These are phyloP conservation scores for Zopfia rhizophila DNA, from an alignment of 2,329 filamentous ascomycete genomes.

Conservation along the genomic window DNA sequence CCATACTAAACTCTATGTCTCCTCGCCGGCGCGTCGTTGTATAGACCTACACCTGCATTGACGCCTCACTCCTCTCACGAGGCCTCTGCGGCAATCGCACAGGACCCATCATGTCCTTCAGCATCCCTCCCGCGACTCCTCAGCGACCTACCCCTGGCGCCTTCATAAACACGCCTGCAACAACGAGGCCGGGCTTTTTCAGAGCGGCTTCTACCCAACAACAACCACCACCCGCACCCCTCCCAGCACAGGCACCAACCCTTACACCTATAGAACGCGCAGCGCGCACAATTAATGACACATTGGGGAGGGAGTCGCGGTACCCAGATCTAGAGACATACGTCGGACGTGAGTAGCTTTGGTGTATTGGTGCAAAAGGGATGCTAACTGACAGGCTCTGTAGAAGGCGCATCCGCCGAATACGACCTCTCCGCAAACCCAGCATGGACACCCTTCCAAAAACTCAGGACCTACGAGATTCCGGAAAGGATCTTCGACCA, in stretches of 20 bases:
- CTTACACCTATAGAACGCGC: constrained; percentile 80
- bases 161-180: constrained; percentile 79
- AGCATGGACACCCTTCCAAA: constrained; percentile 90
- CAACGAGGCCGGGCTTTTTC: constrained; percentile 42
- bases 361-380: background rate
- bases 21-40: constrained; percentile 42
- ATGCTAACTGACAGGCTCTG: constrained; percentile 39
- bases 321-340: constrained; percentile 93
- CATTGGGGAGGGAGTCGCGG: constrained; percentile 77
- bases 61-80: constrained; percentile 35
- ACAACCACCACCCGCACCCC: constrained; percentile 33
- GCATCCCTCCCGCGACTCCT: constrained; percentile 61
- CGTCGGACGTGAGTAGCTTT: constrained; percentile 75
- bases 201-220: constrained; percentile 37
- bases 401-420: constrained; percentile 89
- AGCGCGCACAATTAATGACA: constrained; percentile 83
- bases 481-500: constrained; percentile 93
- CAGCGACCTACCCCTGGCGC: constrained; percentile 79
- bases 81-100: constrained; percentile 29
- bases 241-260: constrained; percentile 29
- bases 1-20: constrained; percentile 41
- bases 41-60: constrained; percentile 37
- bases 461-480: constrained; percentile 85
- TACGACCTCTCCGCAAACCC: constrained; percentile 78
- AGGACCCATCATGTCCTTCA: constrained; percentile 39